These are phyloP conservation scores for Myriosclerotinia scirpicola DNA, from an alignment of 2,329 filamentous ascomycete species.

Conservation along the genomic window DNA sequence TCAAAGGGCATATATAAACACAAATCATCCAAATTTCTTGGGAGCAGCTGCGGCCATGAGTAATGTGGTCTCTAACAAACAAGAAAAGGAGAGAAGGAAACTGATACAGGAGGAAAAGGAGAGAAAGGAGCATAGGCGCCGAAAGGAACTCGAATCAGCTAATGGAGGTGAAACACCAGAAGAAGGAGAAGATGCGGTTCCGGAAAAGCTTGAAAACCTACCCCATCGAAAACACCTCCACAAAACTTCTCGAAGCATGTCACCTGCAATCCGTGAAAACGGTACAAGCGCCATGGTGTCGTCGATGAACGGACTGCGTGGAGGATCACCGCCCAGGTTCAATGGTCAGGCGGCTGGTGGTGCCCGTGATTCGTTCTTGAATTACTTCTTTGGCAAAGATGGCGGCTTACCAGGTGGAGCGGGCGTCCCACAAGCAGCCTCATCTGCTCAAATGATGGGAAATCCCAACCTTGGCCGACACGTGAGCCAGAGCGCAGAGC, in stretches of 20 bases:
- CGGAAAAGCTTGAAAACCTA: conserved; percentile 55
- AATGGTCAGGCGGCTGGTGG: conserved; percentile 59
- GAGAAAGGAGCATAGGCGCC: conserved; percentile 76
- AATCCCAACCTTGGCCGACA: conserved; percentile 57
- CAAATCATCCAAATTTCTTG: conserved; percentile 97
- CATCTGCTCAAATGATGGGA: conserved; percentile 22
- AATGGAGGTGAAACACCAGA: conserved; percentile 72
- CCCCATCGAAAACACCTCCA: conserved; percentile 55
- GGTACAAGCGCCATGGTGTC: conserved; percentile 60
- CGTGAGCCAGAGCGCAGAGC: conserved; percentile 75
- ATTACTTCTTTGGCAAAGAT: conserved; percentile 99
- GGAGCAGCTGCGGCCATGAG: conserved; percentile 97
- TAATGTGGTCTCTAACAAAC: conserved; percentile 89
- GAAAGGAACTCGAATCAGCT: conserved; percentile 74
- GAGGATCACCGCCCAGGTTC: conserved; percentile 62
- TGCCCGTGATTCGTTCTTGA: conserved; percentile 87
- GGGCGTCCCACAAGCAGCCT: conserved; percentile 42
- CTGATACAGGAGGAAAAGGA: conserved; percentile 80
- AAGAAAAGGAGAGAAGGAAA: conserved; percentile 86
- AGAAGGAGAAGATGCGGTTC: conserved; percentile 51
- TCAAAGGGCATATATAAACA: conserved; percentile 98
- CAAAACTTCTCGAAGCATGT: conserved; percentile 72
- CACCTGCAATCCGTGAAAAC: conserved; percentile 73
- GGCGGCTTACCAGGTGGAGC: conserved; percentile 55
- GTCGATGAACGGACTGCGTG: conserved; percentile 65